Conservation (phyloP, 768 basidiomycete genomes). For the Mycena leptocephala region DNA sequence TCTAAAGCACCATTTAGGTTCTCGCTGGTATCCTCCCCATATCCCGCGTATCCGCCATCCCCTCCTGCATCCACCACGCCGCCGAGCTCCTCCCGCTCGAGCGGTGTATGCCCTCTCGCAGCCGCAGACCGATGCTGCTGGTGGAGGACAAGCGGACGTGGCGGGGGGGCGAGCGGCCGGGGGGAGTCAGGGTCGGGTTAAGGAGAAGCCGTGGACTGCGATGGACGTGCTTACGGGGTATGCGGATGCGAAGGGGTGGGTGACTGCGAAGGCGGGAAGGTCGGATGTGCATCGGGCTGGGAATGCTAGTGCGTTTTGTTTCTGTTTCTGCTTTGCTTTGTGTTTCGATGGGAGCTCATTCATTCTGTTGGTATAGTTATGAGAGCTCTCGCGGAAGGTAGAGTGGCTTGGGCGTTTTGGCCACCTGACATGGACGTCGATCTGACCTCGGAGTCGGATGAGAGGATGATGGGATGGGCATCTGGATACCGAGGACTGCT, state of each 20-base stretch:
- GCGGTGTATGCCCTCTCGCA: conserved; percentile 73
- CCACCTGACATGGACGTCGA: conserved; percentile 67
- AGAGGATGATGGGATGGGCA: conserved; percentile 59
- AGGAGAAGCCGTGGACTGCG: conserved; percentile 79
- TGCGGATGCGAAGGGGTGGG: conserved; percentile 84
- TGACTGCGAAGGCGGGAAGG: conserved; percentile 93
- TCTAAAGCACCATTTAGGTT: conserved; percentile 58
- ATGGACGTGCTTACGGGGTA: conserved; percentile 88
- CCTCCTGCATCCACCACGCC: conserved; percentile 85
- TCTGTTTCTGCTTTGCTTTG: not conserved
- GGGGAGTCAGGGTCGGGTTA: conserved; percentile 28
- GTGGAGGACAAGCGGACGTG: conserved; percentile 85
- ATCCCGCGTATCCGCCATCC: conserved; percentile 86
- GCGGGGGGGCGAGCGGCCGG: conserved; percentile 66
- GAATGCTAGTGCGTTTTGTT: conserved; percentile 84
- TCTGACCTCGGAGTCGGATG: conserved; percentile 39
- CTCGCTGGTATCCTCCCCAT: conserved; percentile 84
- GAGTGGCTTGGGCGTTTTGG: conserved; percentile 89
- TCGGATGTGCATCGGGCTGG: conserved; percentile 93
- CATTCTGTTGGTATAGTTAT: conserved; percentile 76
- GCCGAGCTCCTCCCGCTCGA: conserved; percentile 85
- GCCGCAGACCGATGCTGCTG: conserved; percentile 57
- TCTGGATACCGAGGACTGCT: conserved; percentile 69
- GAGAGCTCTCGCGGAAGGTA: conserved; percentile 87
- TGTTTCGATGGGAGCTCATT: not conserved